Conservation (phyloP, 805 yeast species). For the Saccharomyces paradoxus region DNA sequence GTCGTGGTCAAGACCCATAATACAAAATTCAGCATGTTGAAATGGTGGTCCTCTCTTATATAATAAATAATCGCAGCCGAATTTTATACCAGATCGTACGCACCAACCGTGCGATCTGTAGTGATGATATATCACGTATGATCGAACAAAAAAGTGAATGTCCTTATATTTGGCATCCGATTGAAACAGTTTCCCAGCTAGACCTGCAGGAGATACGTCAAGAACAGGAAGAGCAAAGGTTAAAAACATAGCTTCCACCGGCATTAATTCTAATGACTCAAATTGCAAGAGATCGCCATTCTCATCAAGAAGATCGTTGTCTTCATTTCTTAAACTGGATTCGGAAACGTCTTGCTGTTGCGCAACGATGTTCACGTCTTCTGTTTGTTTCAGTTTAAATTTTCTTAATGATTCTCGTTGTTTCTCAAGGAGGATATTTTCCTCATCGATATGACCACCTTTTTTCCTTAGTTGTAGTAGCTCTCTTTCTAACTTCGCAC, state of each 20-base stretch:
- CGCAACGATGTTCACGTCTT: neutral
- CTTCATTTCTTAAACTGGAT: conserved; percentile 30
- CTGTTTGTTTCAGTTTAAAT: conserved; percentile 25
- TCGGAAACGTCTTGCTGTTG: conserved; percentile 1
- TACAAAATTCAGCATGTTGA: conserved; percentile 83
- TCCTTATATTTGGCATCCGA: conserved; percentile 7
- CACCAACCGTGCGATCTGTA: conserved; percentile 92
- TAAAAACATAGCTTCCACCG: conserved; percentile 68
- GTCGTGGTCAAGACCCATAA: conserved; percentile 31
- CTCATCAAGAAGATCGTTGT: conserved; percentile 26
- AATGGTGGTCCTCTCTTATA: conserved; percentile 93
- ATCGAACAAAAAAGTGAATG: conserved; percentile 38
- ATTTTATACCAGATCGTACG: conserved; percentile 82
- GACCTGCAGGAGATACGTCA: conserved; percentile 23
- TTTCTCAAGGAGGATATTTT: conserved; percentile 24
- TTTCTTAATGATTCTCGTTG: conserved; percentile 27
- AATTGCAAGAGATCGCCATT: conserved; percentile 22
- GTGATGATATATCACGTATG: conserved; percentile 75
- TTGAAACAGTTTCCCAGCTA: conserved; percentile 16
- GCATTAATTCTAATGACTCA: conserved; percentile 54
- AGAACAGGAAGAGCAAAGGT: conserved; percentile 47
- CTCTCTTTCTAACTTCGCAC: conserved; percentile 51
- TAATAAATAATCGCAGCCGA: conserved; percentile 77
- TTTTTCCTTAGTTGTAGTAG: conserved; percentile 35
- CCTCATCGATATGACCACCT: conserved; percentile 29